A percentile compares a stretch with the other conserved stretches of the same genome.
Conservation (phyloP, 441 rosid genomes). For the Melastoma candidum region DNA sequence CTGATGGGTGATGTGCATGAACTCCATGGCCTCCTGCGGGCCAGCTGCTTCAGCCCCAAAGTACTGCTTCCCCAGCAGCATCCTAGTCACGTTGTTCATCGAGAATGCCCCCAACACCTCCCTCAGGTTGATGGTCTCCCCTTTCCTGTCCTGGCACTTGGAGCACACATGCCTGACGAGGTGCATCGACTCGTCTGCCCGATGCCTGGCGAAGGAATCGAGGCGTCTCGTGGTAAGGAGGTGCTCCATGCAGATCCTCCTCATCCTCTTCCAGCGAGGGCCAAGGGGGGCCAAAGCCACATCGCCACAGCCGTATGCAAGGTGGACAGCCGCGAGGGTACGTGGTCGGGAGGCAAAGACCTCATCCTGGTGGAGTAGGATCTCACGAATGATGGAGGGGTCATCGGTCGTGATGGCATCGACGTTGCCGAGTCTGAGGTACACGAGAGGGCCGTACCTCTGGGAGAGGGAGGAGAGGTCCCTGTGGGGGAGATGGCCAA, state of each 20-base stretch:
- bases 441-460: constrained; percentile 64
- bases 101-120: constrained; percentile 76
- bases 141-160: constrained; percentile 20
- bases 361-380: constrained; percentile 60
- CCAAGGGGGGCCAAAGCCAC: constrained; percentile 82
- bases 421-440: constrained; percentile 58
- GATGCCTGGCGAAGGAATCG: constrained; percentile 35
- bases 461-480: constrained; percentile 58
- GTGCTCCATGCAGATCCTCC: constrained; percentile 71
- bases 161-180: constrained; percentile 33
- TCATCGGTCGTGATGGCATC: constrained; percentile 77
- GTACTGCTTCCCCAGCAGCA: constrained; percentile 75
- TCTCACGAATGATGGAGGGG: constrained; percentile 56
- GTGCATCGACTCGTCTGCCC: constrained; percentile 42
- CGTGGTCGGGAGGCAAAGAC: constrained; percentile 73
- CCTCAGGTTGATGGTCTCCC: constrained; percentile 44
- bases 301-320: constrained; percentile 67
- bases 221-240: constrained; percentile 40
- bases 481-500: constrained; percentile 60
- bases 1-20: constrained; percentile 74
- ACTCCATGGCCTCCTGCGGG: constrained; percentile 65
- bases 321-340: constrained; percentile 65
- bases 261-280: constrained; percentile 57
- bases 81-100: constrained; percentile 84
- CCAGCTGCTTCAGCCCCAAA: constrained; percentile 53